Evolutionary conservation across 2,329 filamentous ascomycete species (phyloP).

Genomic region (Pseudocercospora musae): DNA sequence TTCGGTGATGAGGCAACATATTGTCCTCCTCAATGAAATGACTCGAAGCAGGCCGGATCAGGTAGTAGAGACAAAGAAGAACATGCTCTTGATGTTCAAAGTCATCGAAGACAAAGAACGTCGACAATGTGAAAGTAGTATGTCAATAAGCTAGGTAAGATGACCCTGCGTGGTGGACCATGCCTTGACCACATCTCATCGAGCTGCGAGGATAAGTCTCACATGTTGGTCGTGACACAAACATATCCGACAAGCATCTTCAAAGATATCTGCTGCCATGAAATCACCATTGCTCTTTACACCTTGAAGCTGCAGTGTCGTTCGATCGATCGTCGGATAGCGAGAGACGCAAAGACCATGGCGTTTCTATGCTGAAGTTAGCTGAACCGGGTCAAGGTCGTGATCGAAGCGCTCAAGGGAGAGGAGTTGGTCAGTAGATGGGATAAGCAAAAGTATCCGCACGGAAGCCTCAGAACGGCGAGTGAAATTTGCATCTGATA

Average conservation of each 20-base stretch:
- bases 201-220: not conserved
- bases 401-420: not conserved
- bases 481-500: not conserved
- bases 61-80: not conserved
- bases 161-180: not conserved
- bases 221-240: not conserved
- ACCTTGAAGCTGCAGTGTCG: not conserved
- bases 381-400: not conserved
- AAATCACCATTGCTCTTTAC: not conserved
- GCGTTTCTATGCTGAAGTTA: not conserved
- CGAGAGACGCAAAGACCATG: not conserved
- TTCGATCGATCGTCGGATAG: not conserved
- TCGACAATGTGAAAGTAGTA: not conserved
- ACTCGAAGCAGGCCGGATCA: not conserved
- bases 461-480: slow-evolving; percentile 2
- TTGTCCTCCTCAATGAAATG: not conserved
- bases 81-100: not conserved
- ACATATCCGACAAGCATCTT: too few species aligned
- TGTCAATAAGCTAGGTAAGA: not conserved
- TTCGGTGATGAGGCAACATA: not conserved
- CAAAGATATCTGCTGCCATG: not conserved
- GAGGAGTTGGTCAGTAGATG: not conserved
- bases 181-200: not conserved
- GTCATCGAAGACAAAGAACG: not conserved
- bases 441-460: not conserved